Conservation (phyloP, 805 yeast genomes). For the Sugiyamaella smithiae region DNA sequence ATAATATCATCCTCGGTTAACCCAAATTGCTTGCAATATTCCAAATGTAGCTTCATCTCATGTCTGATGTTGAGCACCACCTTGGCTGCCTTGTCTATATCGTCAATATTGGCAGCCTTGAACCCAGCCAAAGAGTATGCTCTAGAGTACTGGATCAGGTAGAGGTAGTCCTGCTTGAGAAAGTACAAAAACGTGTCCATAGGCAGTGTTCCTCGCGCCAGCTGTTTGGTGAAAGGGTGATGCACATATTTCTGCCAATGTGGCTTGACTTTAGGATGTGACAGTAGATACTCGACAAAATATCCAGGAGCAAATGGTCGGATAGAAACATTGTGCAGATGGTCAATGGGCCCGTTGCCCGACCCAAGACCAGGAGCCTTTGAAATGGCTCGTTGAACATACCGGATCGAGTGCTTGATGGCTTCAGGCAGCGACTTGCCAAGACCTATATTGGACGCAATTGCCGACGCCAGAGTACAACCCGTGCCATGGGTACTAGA, state of each 20-base stretch:
- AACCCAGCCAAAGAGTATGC: constrained; percentile 63
- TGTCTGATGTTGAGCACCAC: constrained; percentile 50
- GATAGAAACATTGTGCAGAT: constrained; percentile 41
- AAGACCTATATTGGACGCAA: constrained; percentile 70
- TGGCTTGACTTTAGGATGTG: constrained; percentile 53
- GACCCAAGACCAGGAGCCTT: constrained; percentile 44
- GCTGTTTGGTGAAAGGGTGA: constrained; percentile 57
- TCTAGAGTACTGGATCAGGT: constrained; percentile 64
- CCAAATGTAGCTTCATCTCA: constrained; percentile 57
- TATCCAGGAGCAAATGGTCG: constrained; percentile 36
- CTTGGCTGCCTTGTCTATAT: constrained; percentile 41
- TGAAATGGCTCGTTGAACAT: constrained; percentile 62
- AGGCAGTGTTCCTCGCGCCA: constrained; percentile 53
- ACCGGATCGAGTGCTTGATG: constrained; percentile 56
- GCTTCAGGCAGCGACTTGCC: constrained; percentile 48
- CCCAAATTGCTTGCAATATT: constrained; percentile 46
- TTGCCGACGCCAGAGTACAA: constrained; percentile 79
- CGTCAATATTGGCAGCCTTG: constrained; percentile 54
- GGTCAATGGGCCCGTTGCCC: constrained; percentile 78
- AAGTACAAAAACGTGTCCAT: constrained; percentile 51
- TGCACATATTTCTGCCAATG: constrained; percentile 57
- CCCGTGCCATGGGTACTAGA: constrained; percentile 85
- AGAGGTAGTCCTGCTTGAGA: constrained; percentile 64
- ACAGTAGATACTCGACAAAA: constrained; percentile 49
- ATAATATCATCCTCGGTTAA: constrained; percentile 42